Conservation (phyloP, 192 early-diverging fungal species). For the Umbelopsis ramanniana region DNA sequence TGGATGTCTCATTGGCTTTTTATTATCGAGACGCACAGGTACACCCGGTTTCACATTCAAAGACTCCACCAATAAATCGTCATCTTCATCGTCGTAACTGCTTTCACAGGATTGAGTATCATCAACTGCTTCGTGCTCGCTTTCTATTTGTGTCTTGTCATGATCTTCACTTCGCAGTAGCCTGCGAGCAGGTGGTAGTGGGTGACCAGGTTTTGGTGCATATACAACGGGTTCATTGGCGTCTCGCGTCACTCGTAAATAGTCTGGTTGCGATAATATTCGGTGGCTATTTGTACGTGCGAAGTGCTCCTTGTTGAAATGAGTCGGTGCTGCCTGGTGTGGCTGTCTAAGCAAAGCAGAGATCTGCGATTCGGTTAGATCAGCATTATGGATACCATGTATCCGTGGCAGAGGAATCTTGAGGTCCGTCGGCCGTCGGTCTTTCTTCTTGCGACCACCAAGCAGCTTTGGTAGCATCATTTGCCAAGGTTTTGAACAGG, state of each 20-base stretch:
- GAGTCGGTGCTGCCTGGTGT: not conserved
- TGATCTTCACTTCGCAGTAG: constrained; percentile 4
- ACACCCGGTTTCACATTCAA: not conserved
- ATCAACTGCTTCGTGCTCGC: not conserved
- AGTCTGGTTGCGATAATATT: not conserved
- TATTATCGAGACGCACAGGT: not conserved
- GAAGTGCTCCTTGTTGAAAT: constrained; percentile 7
- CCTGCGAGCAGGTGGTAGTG: not conserved
- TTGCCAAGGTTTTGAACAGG: not conserved
- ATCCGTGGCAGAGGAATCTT: constrained; percentile 15
- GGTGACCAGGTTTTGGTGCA: constrained; percentile 8
- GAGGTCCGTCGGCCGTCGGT: constrained; percentile 10
- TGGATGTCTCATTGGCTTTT: not conserved
- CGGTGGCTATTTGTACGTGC: not conserved
- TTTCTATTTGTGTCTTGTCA: constrained; percentile 17
- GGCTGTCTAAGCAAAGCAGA: constrained; percentile 1
- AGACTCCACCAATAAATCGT: not conserved
- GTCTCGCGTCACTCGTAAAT: not conserved
- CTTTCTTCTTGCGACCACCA: constrained; percentile 15
- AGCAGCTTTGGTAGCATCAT: constrained; percentile 11
- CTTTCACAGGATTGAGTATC: not conserved
- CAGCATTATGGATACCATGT: constrained; percentile 11
- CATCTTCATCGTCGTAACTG: not conserved
- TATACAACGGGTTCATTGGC: not conserved
- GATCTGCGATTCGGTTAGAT: constrained; percentile 5